Conservation (phyloP, 176 grass and related monocot species). For the Oryza meridionalis region DNA sequence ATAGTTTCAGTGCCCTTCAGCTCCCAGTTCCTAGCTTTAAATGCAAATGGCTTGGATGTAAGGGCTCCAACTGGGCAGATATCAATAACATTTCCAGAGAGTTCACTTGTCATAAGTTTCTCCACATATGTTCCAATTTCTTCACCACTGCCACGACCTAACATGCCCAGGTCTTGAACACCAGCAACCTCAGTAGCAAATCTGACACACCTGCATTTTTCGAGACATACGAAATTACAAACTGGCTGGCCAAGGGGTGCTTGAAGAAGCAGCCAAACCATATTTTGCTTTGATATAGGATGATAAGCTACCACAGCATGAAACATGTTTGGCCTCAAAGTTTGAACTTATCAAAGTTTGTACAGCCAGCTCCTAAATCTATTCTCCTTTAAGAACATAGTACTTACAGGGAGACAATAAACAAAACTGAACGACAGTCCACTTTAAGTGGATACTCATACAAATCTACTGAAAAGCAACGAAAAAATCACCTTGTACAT, state of each 20-base stretch:
- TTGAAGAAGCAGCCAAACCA: neutral
- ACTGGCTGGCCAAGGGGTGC: neutral
- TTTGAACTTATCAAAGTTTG: neutral
- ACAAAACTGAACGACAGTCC: neutral
- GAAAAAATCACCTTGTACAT: constrained; percentile 79
- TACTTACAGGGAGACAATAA: neutral
- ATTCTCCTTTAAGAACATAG: neutral
- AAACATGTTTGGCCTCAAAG: neutral
- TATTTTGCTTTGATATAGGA: neutral
- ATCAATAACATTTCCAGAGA: constrained; percentile 99
- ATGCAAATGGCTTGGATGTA: constrained; percentile 98
- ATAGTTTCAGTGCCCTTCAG: constrained; percentile 92
- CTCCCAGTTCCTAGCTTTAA: constrained; percentile 99
- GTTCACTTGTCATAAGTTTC: constrained; percentile 96
- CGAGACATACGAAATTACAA: constrained; percentile 26
- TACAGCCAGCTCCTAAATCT: neutral
- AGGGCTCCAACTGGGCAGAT: constrained; percentile 98
- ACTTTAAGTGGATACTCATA: neutral
- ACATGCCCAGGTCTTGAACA: constrained; percentile 94
- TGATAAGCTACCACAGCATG: neutral
- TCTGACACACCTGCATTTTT: constrained; percentile 72
- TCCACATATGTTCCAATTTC: constrained; percentile 99
- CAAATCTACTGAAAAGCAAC: neutral
- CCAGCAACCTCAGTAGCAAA: constrained; percentile 98
- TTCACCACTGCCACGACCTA: constrained; percentile 98